phyloP scores from a whole-genome alignment of 1,139 yeast genomes.

The Pichia cactophila region DNA sequence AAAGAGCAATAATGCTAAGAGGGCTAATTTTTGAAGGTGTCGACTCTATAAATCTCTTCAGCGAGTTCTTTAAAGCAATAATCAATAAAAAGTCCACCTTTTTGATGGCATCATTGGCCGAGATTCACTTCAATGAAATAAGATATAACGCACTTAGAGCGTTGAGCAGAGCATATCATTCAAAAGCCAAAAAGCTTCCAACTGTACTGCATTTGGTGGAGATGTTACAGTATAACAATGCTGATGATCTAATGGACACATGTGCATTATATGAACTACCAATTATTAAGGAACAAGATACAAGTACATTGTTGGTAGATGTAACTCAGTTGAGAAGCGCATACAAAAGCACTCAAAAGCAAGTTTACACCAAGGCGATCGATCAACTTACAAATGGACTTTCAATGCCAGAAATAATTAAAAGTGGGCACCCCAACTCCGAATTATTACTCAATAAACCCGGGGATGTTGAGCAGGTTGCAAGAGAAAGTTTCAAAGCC shows the following conservation, averaged over 20 bases:
- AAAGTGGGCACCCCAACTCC: constrained; percentile 30
- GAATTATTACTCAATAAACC: constrained; percentile 14
- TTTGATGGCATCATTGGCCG: constrained; percentile 66
- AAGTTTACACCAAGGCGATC: constrained; percentile 48
- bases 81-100: constrained; percentile 40
- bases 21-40: constrained; percentile 57
- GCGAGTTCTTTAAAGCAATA: constrained; percentile 54
- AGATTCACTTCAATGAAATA: constrained; percentile 73
- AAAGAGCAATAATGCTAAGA: constrained; percentile 64
- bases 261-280: constrained; percentile 59
- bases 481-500: constrained; percentile 17
- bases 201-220: constrained; percentile 39
- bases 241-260: constrained; percentile 46
- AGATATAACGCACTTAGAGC: constrained; percentile 69
- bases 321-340: constrained; percentile 27
- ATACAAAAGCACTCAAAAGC: constrained; percentile 45
- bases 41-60: constrained; percentile 57
- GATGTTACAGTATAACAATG: constrained; percentile 60
- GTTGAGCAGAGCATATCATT: constrained; percentile 61
- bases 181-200: constrained; percentile 58
- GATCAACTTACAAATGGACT: constrained; percentile 37
- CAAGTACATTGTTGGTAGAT: constrained; percentile 41
- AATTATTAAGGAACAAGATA: constrained; percentile 28
- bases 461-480: constrained; percentile 17
- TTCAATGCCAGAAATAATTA: constrained; percentile 27